A percentile compares a stretch with the other conserved stretches of the same genome.
Conservation (phyloP, 1,139 yeast genomes). For the Saccharomycopsis crataegensis region DNA sequence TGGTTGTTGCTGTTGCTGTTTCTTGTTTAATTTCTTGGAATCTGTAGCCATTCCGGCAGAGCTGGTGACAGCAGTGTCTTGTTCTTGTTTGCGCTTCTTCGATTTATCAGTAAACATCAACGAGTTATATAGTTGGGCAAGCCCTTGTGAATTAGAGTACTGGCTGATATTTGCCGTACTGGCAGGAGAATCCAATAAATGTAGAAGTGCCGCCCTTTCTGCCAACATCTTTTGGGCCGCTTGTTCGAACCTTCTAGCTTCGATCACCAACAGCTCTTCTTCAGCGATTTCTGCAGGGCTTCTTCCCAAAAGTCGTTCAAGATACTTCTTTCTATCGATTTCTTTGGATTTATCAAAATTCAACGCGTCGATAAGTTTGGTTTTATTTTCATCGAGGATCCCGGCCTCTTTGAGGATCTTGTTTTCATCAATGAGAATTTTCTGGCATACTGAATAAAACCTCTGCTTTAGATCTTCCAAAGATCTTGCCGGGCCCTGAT, state of each 20-base stretch:
- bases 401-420: slow-evolving; percentile 17
- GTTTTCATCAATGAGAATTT: slow-evolving; percentile 34
- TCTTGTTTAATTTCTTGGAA: slow-evolving; percentile 31
- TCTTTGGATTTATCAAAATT: slow-evolving; percentile 64
- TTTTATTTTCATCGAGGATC: slow-evolving; percentile 38
- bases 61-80: background rate
- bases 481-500: slow-evolving; percentile 26
- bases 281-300: slow-evolving; percentile 97
- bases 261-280: slow-evolving; percentile 89
- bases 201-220: slow-evolving; percentile 75
- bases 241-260: slow-evolving; percentile 85
- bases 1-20: slow-evolving; percentile 43
- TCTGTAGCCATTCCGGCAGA: slow-evolving; percentile 22
- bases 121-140: slow-evolving; percentile 77
- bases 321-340: slow-evolving; percentile 68
- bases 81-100: slow-evolving; percentile 35
- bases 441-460: slow-evolving; percentile 56
- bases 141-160: slow-evolving; percentile 80
- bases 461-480: slow-evolving; percentile 80
- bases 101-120: slow-evolving; percentile 72
- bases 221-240: slow-evolving; percentile 84
- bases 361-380: slow-evolving; percentile 42
- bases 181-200: slow-evolving; percentile 83
- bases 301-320: slow-evolving; percentile 67
- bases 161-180: slow-evolving; percentile 70